A percentile compares a stretch with the other conserved stretches of the same genome.
These are phyloP conservation scores for Tephrocybe rancida DNA, from an alignment of 768 basidiomycete species.

Conservation along the genomic window DNA sequence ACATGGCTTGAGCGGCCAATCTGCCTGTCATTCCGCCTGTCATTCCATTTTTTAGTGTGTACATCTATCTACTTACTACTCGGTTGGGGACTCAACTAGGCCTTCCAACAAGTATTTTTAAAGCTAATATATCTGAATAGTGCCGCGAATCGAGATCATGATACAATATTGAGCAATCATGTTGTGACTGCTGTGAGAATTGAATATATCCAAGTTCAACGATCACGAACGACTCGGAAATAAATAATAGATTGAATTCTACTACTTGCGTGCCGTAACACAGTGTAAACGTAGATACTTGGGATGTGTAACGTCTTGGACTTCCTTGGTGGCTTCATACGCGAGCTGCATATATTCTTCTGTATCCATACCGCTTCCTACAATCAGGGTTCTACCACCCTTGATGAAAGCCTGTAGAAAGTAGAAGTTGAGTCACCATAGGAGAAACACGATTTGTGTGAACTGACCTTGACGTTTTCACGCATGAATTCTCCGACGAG, in stretches of 20 bases:
- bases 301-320: conserved; percentile 5
- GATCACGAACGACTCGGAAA: too few species aligned
- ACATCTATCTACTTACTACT: too few species aligned
- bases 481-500: conserved; percentile 9
- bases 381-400: conserved; percentile 1
- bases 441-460: background rate
- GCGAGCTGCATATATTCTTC: conserved; percentile 1
- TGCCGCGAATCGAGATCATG: too few species aligned
- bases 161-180: too few species aligned
- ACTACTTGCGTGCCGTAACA: conserved; percentile 6
- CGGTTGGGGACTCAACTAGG: too few species aligned
- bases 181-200: too few species aligned
- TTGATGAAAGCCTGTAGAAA: conserved; percentile 3
- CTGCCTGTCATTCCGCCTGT: too few species aligned
- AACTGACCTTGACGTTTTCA: conserved; percentile 7
- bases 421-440: background rate
- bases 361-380: conserved; percentile 1
- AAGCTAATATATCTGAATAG: too few species aligned
- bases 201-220: too few species aligned
- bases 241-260: background rate
- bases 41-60: too few species aligned
- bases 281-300: conserved; percentile 7
- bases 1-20: too few species aligned
- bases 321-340: conserved; percentile 2
- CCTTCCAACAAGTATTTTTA: too few species aligned